phyloP scores from a whole-genome alignment of 2,329 filamentous ascomycete genomes.

The Whalleya microplaca region DNA sequence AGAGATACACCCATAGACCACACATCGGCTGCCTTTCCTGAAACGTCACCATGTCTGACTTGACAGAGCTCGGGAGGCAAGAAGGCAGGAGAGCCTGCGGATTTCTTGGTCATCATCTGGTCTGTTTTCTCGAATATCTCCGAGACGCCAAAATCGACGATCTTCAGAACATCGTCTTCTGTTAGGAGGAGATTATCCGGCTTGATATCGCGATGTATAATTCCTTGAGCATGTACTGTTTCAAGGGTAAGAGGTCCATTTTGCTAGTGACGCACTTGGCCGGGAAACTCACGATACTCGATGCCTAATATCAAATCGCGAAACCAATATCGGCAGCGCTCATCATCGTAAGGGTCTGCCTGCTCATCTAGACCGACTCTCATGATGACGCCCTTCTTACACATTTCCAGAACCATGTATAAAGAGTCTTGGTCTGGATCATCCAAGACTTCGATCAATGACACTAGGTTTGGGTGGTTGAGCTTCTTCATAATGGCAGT shows the following conservation, averaged over 20 bases:
- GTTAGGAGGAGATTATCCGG: conserved; percentile 94
- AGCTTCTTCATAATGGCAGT: conserved; percentile 99
- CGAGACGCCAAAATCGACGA: conserved; percentile 98
- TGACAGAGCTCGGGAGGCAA: conserved; percentile 91
- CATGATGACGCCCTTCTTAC: conserved; percentile 97
- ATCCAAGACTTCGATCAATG: conserved; percentile 90
- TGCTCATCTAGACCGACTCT: conserved; percentile 86
- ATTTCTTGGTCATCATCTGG: conserved; percentile 90
- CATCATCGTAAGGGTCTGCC: conserved; percentile 80
- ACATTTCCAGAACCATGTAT: conserved; percentile 99
- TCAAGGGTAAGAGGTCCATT: conserved; percentile 23
- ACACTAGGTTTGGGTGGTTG: conserved; percentile 91
- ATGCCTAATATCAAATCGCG: conserved; percentile 93
- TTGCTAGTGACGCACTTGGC: background rate
- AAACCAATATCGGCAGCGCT: conserved; percentile 88
- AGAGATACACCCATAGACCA: conserved; percentile 98
- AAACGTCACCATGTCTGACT: conserved; percentile 82
- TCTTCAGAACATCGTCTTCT: conserved; percentile 89
- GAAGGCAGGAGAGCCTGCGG: conserved; percentile 92
- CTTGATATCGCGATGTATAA: conserved; percentile 97
- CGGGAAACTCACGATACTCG: conserved; percentile 72
- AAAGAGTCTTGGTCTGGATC: conserved; percentile 94
- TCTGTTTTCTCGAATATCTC: conserved; percentile 92
- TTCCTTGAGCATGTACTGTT: conserved; percentile 86
- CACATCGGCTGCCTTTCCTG: conserved; percentile 88